A percentile compares a stretch with the other conserved stretches of the same genome.
Conservation (phyloP, 352 stramenopile genomes). For the Globisporangium splendens region DNA sequence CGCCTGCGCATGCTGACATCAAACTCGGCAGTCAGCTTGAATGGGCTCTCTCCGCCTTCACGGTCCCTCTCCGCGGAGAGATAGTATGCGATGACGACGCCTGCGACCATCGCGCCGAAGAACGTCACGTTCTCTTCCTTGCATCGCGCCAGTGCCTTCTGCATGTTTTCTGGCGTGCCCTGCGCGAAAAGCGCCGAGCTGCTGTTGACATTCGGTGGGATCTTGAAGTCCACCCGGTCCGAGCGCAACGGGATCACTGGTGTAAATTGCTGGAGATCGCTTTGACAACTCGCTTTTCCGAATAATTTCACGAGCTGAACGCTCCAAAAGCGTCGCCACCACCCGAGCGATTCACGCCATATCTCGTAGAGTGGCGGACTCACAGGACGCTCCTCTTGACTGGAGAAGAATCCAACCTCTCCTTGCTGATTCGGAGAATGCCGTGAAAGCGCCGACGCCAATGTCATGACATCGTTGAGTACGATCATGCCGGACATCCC, state of each 20-base stretch:
- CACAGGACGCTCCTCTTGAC: constrained; percentile 5
- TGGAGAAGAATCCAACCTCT: too few species aligned
- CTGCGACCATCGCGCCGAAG: constrained; percentile 1
- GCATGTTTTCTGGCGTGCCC: constrained; percentile 6
- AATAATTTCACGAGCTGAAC: constrained; percentile 20
- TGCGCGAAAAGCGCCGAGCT: constrained; percentile 5
- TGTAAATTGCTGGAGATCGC: constrained; percentile 2
- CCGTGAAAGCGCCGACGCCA: constrained; percentile 12
- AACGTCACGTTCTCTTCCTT: constrained; percentile 7
- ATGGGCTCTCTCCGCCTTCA: background rate
- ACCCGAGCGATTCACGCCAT: constrained; percentile 19
- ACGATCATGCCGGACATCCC: constrained; percentile 30
- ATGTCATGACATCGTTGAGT: constrained; percentile 33
- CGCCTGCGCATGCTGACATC: constrained; percentile 3
- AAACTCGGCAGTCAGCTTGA: constrained; percentile 1
- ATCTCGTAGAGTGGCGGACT: constrained; percentile 27
- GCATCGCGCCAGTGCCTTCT: constrained; percentile 2
- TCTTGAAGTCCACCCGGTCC: background rate
- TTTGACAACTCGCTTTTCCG: constrained; percentile 15
- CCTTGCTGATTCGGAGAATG: too few species aligned
- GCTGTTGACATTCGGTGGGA: constrained; percentile 1
- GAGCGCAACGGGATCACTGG: background rate
- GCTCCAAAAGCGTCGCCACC: constrained; percentile 16
- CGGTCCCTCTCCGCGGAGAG: background rate
- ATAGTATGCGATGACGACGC: background rate